These are phyloP conservation scores for Alternaria tenuissima DNA, from an alignment of 2,329 filamentous ascomycete genomes.

Conservation along the genomic window DNA sequence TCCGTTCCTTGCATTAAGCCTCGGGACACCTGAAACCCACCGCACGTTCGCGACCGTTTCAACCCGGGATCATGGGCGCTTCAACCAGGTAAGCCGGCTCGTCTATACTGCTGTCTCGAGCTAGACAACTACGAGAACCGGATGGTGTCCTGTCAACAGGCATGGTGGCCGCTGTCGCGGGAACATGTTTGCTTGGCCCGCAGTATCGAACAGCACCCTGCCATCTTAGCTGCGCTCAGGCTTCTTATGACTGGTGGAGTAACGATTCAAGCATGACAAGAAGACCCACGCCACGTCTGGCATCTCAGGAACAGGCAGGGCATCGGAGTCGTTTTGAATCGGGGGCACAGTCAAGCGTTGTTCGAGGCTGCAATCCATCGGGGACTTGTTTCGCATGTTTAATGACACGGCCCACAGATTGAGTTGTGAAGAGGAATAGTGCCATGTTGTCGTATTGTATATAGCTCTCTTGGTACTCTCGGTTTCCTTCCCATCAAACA, in stretches of 20 bases:
- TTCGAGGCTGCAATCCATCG: slow-evolving; percentile 27
- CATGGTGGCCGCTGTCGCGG: slow-evolving; percentile 38
- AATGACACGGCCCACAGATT: slow-evolving; percentile 46
- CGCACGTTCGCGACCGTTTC: slow-evolving; percentile 42
- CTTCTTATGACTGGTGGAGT: slow-evolving; percentile 39
- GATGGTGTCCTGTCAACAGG: slow-evolving; percentile 20
- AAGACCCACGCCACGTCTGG: slow-evolving; percentile 29
- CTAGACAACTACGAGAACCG: slow-evolving; percentile 21
- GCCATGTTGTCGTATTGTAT: slow-evolving; percentile 23
- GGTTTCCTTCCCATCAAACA: slow-evolving; percentile 22
- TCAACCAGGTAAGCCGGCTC: slow-evolving; percentile 33
- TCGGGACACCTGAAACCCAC: slow-evolving; percentile 45
- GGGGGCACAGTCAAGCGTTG: slow-evolving; percentile 30
- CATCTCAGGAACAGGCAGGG: slow-evolving; percentile 23
- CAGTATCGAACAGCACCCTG: slow-evolving; percentile 29
- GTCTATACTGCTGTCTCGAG: slow-evolving; percentile 26
- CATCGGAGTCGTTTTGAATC: slow-evolving; percentile 24
- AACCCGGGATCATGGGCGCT: slow-evolving; percentile 43
- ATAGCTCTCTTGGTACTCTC: slow-evolving; percentile 23
- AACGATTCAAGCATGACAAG: slow-evolving; percentile 31
- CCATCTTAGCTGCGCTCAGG: slow-evolving; percentile 18
- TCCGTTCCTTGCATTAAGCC: slow-evolving; percentile 30
- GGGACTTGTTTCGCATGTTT: slow-evolving; percentile 46
- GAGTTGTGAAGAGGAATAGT: slow-evolving; percentile 21
- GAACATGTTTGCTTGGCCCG: slow-evolving; percentile 23